Conservation (phyloP, 2,329 filamentous ascomycete species). For the Penicillium sp. region DNA sequence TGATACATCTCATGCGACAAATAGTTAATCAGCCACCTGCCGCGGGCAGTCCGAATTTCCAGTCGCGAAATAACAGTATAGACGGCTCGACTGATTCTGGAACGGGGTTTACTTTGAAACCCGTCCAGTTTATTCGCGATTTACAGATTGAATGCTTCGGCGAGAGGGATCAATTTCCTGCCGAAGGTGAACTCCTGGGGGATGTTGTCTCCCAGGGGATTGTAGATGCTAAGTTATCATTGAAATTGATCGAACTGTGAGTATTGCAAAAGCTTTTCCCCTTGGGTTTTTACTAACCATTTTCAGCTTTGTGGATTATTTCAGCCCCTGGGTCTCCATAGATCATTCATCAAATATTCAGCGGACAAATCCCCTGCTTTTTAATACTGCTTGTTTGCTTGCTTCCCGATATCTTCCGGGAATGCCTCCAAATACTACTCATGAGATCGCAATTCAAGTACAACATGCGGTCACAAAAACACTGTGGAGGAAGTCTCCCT, state of each 20-base stretch:
- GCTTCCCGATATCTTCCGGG: conserved; percentile 36
- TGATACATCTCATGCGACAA: conserved; percentile 35
- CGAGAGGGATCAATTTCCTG: conserved; percentile 23
- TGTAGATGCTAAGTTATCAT: conserved; percentile 32
- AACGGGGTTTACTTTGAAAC: conserved; percentile 26
- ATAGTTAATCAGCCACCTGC: conserved; percentile 28
- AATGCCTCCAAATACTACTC: conserved; percentile 27
- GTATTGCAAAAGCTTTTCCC: background rate
- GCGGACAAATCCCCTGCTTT: conserved; percentile 31
- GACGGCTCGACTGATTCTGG: conserved; percentile 28
- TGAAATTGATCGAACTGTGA: conserved; percentile 34
- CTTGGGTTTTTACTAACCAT: background rate
- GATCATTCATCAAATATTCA: conserved; percentile 31
- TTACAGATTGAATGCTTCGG: conserved; percentile 34
- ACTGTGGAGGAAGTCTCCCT: conserved; percentile 30
- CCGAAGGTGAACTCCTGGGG: conserved; percentile 25
- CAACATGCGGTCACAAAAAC: conserved; percentile 31
- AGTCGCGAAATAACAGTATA: conserved; percentile 21
- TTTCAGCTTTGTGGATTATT: conserved; percentile 27
- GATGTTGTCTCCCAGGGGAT: conserved; percentile 30
- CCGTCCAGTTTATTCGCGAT: conserved; percentile 33
- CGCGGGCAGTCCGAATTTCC: conserved; percentile 18
- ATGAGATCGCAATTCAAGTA: conserved; percentile 34
- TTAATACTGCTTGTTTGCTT: conserved; percentile 35
- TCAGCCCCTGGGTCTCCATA: conserved; percentile 34